phyloP scores from a whole-genome alignment of 352 stramenopile species.

The Globisporangium nagaii region DNA sequence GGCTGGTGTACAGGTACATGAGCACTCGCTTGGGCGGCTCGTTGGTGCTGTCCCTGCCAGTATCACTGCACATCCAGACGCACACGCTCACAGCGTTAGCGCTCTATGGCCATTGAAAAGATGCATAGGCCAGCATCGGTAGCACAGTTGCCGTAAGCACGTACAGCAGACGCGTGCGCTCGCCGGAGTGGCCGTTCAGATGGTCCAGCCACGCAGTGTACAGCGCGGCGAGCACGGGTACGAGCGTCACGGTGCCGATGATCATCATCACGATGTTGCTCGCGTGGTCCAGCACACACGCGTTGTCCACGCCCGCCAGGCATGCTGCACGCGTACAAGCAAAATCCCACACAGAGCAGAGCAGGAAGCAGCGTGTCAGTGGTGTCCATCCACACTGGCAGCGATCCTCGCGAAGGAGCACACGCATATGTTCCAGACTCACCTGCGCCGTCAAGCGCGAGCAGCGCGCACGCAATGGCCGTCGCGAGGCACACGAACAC shows the following conservation, averaged over 20 bases:
- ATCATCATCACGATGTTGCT: constrained; percentile 62
- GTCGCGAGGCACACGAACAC: constrained; percentile 48
- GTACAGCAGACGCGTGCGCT: constrained; percentile 34
- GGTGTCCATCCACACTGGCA: background rate
- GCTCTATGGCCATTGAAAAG: too few species aligned
- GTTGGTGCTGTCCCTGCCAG: background rate
- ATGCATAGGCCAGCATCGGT: too few species aligned
- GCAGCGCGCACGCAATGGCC: constrained; percentile 30
- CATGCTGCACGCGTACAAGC: constrained; percentile 20
- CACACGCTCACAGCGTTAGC: background rate
- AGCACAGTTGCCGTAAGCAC: background rate
- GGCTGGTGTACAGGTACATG: constrained; percentile 67
- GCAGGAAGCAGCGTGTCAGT: background rate
- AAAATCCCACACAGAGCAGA: background rate
- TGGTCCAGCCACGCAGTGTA: constrained; percentile 32
- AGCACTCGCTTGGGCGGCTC: constrained; percentile 27
- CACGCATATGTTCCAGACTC: background rate
- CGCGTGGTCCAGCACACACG: constrained; percentile 30
- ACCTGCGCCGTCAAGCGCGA: constrained; percentile 41
- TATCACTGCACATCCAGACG: background rate
- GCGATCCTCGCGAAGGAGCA: background rate
- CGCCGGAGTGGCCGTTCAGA: background rate
- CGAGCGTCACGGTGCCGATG: constrained; percentile 40
- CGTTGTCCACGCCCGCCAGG: constrained; percentile 19
- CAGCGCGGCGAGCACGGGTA: constrained; percentile 33